Percentiles rank a stretch among this genome's conserved stretches.
phyloP scores from a whole-genome alignment of 495 filamentous ascomycete genomes.

The Penicillium flavigenum region DNA sequence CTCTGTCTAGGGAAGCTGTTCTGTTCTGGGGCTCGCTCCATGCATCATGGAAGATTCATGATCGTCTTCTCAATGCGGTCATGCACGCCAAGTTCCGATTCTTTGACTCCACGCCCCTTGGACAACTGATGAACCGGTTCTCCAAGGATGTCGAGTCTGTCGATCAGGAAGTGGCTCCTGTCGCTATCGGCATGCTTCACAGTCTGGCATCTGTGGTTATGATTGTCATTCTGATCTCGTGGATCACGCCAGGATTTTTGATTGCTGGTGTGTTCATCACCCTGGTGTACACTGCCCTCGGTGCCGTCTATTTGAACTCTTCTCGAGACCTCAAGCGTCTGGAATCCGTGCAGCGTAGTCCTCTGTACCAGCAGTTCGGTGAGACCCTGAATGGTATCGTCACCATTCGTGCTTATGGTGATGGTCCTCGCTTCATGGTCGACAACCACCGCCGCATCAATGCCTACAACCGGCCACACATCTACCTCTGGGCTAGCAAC shows the following conservation, averaged over 20 bases:
- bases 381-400: slow-evolving; percentile 94
- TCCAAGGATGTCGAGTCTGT: slow-evolving; percentile 95
- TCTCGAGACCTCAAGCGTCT: slow-evolving; percentile 92
- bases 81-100: slow-evolving; percentile 92
- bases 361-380: slow-evolving; percentile 96
- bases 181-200: slow-evolving; percentile 73
- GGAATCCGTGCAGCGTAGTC: slow-evolving; percentile 91
- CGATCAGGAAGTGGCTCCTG: slow-evolving; percentile 92
- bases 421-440: slow-evolving; percentile 87
- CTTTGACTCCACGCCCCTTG: slow-evolving; percentile 95
- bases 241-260: slow-evolving; percentile 90
- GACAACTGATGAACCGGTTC: slow-evolving; percentile 98
- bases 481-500: slow-evolving; percentile 96
- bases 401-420: slow-evolving; percentile 97
- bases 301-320: slow-evolving; percentile 83
- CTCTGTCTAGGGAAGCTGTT: slow-evolving; percentile 75
- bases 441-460: slow-evolving; percentile 92
- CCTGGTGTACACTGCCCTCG: slow-evolving; percentile 76
- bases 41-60: slow-evolving; percentile 84
- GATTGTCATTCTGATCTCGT: slow-evolving; percentile 86
- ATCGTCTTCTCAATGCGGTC: slow-evolving; percentile 71
- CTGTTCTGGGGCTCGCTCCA: slow-evolving; percentile 90
- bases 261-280: slow-evolving; percentile 85
- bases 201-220: slow-evolving; percentile 76
- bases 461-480: slow-evolving; percentile 87